phyloP scores from a whole-genome alignment of 495 filamentous ascomycete genomes.

The Recurvomyces mirabilis region DNA sequence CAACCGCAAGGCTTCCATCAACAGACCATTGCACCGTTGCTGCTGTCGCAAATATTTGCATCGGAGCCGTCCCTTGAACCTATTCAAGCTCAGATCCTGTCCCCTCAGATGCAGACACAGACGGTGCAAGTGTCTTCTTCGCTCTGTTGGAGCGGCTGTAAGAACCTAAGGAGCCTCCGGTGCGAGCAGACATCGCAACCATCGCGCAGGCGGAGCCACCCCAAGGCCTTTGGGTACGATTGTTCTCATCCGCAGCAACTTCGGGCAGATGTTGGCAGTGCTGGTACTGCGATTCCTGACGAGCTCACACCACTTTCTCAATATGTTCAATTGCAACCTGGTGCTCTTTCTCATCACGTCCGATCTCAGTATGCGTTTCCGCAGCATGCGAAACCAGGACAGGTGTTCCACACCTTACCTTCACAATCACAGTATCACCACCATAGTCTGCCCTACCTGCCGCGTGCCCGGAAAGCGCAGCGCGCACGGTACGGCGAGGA shows the following conservation, averaged over 20 bases:
- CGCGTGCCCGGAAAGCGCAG: slow-evolving; percentile 42
- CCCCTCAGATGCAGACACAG: slow-evolving; percentile 6
- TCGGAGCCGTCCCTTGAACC: slow-evolving; percentile 12
- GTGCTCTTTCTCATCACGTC: slow-evolving; percentile 1
- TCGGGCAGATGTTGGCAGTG: slow-evolving; percentile 21
- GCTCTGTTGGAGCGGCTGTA: slow-evolving; percentile 10
- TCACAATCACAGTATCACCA: slow-evolving; percentile 51
- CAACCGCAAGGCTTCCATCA: slow-evolving; percentile 15
- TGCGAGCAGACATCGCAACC: slow-evolving; percentile 5
- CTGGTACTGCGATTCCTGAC: slow-evolving; percentile 10
- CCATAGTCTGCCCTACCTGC: slow-evolving; percentile 52
- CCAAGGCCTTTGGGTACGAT: slow-evolving; percentile 10
- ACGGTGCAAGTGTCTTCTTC: slow-evolving; percentile 12
- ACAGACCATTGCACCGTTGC: slow-evolving; percentile 11
- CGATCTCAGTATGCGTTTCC: slow-evolving; percentile 5
- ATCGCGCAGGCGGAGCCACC: slow-evolving; percentile 11
- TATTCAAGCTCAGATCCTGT: slow-evolving; percentile 11
- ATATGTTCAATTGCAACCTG: slow-evolving; percentile 23
- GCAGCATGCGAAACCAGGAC: slow-evolving; percentile 12
- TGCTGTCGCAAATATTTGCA: slow-evolving; percentile 16
- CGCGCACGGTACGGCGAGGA: too few relatives aligned
- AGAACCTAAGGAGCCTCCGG: slow-evolving; percentile 9
- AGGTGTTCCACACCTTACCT: slow-evolving; percentile 12
- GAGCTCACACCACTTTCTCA: slow-evolving; percentile 29
- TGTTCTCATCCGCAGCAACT: slow-evolving; percentile 19